A percentile compares a stretch with the other conserved stretches of the same genome.
Evolutionary conservation across 1,284 basidiomycete genomes (phyloP).

Genomic region (Tausonia pullulans): DNA sequence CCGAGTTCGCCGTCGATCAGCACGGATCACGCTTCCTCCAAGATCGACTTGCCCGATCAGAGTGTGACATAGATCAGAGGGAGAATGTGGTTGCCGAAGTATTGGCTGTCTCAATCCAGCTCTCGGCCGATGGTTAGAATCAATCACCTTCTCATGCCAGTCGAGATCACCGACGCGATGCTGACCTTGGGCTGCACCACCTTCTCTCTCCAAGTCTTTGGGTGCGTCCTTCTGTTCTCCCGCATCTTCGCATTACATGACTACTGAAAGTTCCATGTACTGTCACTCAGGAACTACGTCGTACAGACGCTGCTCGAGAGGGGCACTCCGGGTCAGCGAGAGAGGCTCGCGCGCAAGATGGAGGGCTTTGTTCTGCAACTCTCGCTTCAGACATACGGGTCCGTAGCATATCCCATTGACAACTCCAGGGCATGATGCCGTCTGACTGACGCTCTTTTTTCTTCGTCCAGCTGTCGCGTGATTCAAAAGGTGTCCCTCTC

Average conservation of each 20-base stretch:
- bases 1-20: slow-evolving; percentile 91
- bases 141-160: too few relatives aligned
- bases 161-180: too few relatives aligned
- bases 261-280: too few relatives aligned
- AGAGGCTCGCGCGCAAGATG: slow-evolving; percentile 60
- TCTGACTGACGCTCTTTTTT: background rate
- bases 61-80: too few relatives aligned
- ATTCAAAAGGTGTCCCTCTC: slow-evolving; percentile 58
- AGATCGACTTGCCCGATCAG: too few relatives aligned
- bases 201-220: slow-evolving; percentile 49
- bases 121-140: too few relatives aligned
- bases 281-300: slow-evolving; percentile 56
- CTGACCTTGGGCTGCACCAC: too few relatives aligned
- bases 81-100: too few relatives aligned
- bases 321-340: slow-evolving; percentile 66
- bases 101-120: too few relatives aligned
- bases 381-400: slow-evolving; percentile 91
- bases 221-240: slow-evolving; percentile 27
- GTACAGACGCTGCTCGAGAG: slow-evolving; percentile 92
- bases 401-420: slow-evolving; percentile 28
- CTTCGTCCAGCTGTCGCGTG: slow-evolving; percentile 38
- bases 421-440: too few relatives aligned
- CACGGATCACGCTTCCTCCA: slow-evolving; percentile 86
- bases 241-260: too few relatives aligned
- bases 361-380: slow-evolving; percentile 66